A percentile compares a stretch with the other conserved stretches of the same genome.
These are phyloP conservation scores for Lentinula sp. DNA, from an alignment of 768 basidiomycete genomes.

Conservation along the genomic window DNA sequence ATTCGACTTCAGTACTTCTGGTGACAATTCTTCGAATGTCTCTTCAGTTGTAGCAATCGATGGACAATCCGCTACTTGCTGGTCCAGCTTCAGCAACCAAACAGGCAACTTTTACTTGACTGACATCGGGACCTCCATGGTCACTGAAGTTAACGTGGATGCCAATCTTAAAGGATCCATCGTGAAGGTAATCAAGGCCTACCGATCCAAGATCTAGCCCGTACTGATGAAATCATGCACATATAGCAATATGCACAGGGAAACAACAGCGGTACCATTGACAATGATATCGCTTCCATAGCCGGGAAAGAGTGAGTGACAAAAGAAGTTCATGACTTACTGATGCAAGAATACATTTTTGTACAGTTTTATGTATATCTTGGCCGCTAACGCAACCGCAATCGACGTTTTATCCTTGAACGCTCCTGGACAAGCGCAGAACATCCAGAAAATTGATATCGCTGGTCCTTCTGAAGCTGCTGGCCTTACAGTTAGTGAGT, in stretches of 20 bases:
- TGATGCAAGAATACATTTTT: not conserved
- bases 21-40: slow-evolving; percentile 13
- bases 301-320: slow-evolving; percentile 28
- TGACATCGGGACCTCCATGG: slow-evolving; percentile 30
- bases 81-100: slow-evolving; percentile 33
- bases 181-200: slow-evolving; percentile 26
- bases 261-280: slow-evolving; percentile 29
- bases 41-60: slow-evolving; percentile 24
- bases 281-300: slow-evolving; percentile 33
- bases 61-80: slow-evolving; percentile 37
- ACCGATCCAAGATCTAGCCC: too few species aligned
- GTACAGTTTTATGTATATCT: slow-evolving; percentile 33
- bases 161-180: slow-evolving; percentile 37
- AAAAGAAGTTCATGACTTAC: not conserved
- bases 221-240: not conserved
- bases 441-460: slow-evolving; percentile 25
- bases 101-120: slow-evolving; percentile 41
- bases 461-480: slow-evolving; percentile 23
- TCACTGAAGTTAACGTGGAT: slow-evolving; percentile 43
- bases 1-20: slow-evolving; percentile 26
- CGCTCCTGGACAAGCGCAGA: slow-evolving; percentile 26
- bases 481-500: slow-evolving; percentile 28
- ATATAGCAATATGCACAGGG: slow-evolving; percentile 32
- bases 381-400: slow-evolving; percentile 29
- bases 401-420: slow-evolving; percentile 33